These are phyloP conservation scores for Populus hybrid DNA, from an alignment of 441 rosid species.

Conservation along the genomic window DNA sequence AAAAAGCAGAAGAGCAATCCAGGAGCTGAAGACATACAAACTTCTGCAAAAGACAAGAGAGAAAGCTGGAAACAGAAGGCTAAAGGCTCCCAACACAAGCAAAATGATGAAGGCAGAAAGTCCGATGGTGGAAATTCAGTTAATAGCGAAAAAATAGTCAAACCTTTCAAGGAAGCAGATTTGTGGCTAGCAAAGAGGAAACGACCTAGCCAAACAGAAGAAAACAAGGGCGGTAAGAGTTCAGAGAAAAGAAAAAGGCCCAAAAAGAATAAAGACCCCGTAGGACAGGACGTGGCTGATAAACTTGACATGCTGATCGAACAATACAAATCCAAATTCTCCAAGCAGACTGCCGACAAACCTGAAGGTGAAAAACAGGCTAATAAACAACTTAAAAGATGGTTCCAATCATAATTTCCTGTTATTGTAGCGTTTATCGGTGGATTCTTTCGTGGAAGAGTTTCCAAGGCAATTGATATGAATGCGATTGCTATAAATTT, in stretches of 20 bases:
- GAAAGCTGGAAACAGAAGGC: constrained; percentile 22
- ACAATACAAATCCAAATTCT: constrained; percentile 63
- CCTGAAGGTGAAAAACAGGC: constrained; percentile 40
- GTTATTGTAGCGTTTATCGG: constrained; percentile 4
- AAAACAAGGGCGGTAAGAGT: constrained; percentile 26
- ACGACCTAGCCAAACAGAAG: constrained; percentile 25
- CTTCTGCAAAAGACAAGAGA: constrained; percentile 25
- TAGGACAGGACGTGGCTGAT: constrained; percentile 51
- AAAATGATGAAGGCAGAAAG: constrained; percentile 17
- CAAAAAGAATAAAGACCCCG: constrained; percentile 45
- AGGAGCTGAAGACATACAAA: constrained; percentile 24
- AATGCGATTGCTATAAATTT: background rate
- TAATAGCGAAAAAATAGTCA: constrained; percentile 23
- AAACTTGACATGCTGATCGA: constrained; percentile 70
- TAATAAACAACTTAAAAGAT: constrained; percentile 50
- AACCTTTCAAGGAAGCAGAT: constrained; percentile 21
- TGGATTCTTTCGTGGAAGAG: background rate
- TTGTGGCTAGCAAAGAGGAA: constrained; percentile 37
- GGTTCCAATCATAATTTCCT: constrained; percentile 54
- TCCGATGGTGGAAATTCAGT: constrained; percentile 20
- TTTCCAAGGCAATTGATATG: background rate
- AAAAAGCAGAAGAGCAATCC: constrained; percentile 45
- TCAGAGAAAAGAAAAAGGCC: constrained; percentile 32
- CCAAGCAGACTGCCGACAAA: constrained; percentile 48
- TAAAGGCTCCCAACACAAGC: constrained; percentile 22